Evolutionary conservation across 139 green algal species (phyloP).

Genomic region (Coccomyxa sp.): DNA sequence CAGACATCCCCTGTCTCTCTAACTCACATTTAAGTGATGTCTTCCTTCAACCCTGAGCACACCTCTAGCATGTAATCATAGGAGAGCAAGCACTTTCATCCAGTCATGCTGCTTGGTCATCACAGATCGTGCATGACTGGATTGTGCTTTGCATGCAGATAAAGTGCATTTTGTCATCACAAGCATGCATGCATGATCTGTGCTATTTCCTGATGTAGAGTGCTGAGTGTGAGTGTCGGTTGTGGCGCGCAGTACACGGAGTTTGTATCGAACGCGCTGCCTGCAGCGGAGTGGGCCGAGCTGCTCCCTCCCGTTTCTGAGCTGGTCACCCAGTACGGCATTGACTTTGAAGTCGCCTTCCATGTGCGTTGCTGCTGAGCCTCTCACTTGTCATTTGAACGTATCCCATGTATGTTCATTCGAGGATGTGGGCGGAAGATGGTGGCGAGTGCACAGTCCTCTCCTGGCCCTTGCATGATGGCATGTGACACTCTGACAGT

Average conservation of each 20-base stretch:
- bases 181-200: not conserved
- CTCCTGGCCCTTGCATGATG: not conserved
- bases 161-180: not conserved
- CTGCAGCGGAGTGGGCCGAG: constrained; percentile 34
- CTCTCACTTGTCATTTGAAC: not conserved
- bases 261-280: constrained; percentile 58
- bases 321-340: constrained; percentile 47
- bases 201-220: not conserved
- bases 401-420: not conserved
- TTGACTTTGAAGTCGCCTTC: constrained; percentile 69
- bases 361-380: not conserved
- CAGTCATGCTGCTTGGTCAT: not conserved
- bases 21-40: too few species aligned
- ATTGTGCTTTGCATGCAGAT: not conserved
- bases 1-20: not conserved
- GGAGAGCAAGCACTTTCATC: too few species aligned
- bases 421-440: not conserved
- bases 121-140: not conserved
- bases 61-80: too few species aligned
- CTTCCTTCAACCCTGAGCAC: too few species aligned
- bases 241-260: constrained; percentile 45
- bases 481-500: too few species aligned
- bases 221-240: not conserved
- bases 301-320: constrained; percentile 52
- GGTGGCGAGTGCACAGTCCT: not conserved